Conservation (phyloP, 805 yeast genomes). For the Metschnikowia anglica region DNA sequence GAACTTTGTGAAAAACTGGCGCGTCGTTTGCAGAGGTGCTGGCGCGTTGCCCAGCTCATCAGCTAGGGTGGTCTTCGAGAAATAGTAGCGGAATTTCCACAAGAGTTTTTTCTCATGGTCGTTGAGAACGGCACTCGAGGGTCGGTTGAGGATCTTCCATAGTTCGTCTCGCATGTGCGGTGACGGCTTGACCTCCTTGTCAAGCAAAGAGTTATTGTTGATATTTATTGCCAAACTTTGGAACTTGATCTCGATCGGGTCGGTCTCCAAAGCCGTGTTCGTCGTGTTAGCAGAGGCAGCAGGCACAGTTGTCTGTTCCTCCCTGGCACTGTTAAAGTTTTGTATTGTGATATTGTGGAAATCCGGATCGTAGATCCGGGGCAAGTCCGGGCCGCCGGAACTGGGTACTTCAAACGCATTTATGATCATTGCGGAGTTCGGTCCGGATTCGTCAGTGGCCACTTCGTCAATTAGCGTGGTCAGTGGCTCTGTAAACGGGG, state of each 20-base stretch:
- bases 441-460: conserved; percentile 6
- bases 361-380: conserved; percentile 48
- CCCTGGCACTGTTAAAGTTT: conserved; percentile 12
- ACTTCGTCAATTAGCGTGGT: conserved; percentile 8
- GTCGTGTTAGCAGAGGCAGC: neutral
- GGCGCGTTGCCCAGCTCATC: conserved; percentile 23
- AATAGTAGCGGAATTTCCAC: conserved; percentile 88
- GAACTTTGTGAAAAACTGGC: conserved; percentile 64
- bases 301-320: conserved; percentile 7
- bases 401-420: conserved; percentile 35
- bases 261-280: conserved; percentile 26
- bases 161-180: conserved; percentile 77
- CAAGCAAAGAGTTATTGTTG: conserved; percentile 72
- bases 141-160: conserved; percentile 63
- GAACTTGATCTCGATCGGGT: conserved; percentile 87
- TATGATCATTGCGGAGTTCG: conserved; percentile 36
- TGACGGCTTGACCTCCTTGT: conserved; percentile 84
- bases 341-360: conserved; percentile 22
- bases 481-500: conserved; percentile 10
- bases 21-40: conserved; percentile 49
- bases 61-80: conserved; percentile 44
- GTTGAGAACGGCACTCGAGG: conserved; percentile 78
- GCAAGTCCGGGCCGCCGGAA: conserved; percentile 21
- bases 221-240: conserved; percentile 76
- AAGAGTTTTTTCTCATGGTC: conserved; percentile 82